Evolutionary conservation across 2,329 filamentous ascomycete species (phyloP).

Genomic region (Trichoderma aggressivum): DNA sequence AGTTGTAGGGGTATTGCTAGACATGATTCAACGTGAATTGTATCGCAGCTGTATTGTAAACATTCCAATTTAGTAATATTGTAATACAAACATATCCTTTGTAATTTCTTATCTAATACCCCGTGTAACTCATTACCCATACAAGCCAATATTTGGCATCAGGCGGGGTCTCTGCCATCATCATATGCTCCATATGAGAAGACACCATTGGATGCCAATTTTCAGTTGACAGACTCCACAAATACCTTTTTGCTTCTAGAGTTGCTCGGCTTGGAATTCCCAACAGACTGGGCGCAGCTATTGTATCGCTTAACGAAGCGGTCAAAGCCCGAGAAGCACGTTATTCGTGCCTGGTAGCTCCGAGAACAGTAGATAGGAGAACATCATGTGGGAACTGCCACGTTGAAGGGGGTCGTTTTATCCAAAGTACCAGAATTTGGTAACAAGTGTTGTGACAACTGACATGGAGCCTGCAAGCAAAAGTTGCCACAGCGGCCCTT

Average conservation of each 20-base stretch:
- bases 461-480: background rate
- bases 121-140: background rate
- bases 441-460: background rate
- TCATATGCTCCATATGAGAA: background rate
- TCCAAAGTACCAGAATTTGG: background rate
- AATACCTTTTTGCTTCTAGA: background rate
- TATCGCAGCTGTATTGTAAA: background rate
- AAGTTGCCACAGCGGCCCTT: background rate
- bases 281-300: background rate
- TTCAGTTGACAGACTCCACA: background rate
- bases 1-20: background rate
- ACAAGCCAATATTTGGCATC: background rate
- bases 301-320: background rate
- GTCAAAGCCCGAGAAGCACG: background rate
- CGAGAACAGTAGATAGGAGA: background rate
- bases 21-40: background rate
- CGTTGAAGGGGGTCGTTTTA: background rate
- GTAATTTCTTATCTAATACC: background rate
- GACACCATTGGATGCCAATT: background rate
- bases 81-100: background rate
- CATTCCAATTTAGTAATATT: background rate
- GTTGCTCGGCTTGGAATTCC: background rate
- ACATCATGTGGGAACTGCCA: background rate
- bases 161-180: background rate
- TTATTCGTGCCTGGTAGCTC: background rate